Conservation (phyloP, 352 stramenopile genomes). For the Phytophthora quininea region DNA sequence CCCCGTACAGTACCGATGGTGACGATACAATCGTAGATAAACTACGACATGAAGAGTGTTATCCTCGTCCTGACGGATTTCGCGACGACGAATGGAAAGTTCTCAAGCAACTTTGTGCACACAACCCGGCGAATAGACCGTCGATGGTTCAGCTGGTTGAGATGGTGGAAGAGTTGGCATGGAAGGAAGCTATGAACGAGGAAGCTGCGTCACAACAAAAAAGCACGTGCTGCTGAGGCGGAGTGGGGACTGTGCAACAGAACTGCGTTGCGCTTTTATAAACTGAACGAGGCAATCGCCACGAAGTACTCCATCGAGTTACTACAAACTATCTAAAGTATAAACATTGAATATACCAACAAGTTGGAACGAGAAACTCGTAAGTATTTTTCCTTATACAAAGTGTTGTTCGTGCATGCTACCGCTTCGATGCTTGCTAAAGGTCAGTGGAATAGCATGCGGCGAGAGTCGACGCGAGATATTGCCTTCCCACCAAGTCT, state of each 20-base stretch:
- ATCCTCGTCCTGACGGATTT: conserved; percentile 25
- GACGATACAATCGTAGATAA: conserved; percentile 21
- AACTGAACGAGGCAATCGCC: background rate
- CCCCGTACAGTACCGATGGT: conserved; percentile 21
- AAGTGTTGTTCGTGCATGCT: too few species aligned
- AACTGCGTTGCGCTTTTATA: too few species aligned
- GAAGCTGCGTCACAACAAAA: background rate
- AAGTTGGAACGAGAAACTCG: too few species aligned
- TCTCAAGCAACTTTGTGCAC: conserved; percentile 21
- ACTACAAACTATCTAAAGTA: background rate
- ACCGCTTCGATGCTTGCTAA: too few species aligned
- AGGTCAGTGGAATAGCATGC: too few species aligned
- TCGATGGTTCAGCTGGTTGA: conserved; percentile 26
- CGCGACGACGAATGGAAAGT: conserved; percentile 33
- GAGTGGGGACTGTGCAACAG: too few species aligned
- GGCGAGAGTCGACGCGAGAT: too few species aligned
- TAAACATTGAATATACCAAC: background rate
- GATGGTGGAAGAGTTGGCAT: conserved; percentile 27
- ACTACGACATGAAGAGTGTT: conserved; percentile 9
- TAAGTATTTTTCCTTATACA: too few species aligned
- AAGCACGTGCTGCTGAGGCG: background rate
- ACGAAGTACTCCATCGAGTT: background rate
- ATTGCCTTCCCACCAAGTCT: too few species aligned
- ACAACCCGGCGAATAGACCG: conserved; percentile 20
- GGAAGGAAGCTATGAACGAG: conserved; percentile 20